Evolutionary conservation across 192 early-diverging fungal species (phyloP).

Genomic region (Rhizoclosmatium globosum): DNA sequence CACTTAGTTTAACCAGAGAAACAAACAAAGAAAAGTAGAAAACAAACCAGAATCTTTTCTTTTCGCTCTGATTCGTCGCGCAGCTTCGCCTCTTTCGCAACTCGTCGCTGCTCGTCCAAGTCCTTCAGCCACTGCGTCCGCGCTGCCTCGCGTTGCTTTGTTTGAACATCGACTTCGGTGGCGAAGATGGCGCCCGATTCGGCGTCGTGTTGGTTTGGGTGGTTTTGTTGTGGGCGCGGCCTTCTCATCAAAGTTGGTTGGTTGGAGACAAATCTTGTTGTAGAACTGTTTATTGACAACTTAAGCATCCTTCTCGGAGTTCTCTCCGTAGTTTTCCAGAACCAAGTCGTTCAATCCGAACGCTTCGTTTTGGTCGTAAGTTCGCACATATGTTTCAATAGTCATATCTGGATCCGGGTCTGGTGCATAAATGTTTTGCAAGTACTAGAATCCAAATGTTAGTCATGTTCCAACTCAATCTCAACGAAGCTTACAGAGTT

Average conservation of each 20-base stretch:
- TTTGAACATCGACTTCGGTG: neutral
- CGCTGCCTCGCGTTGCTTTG: neutral
- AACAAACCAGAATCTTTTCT: neutral
- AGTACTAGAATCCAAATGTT: conserved; percentile 23
- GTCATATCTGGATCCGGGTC: conserved; percentile 95
- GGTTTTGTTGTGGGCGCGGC: no score
- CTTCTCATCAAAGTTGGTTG: no score
- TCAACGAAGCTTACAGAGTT: conserved; percentile 63
- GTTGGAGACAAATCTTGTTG: no score
- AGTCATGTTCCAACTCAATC: conserved; percentile 6
- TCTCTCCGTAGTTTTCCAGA: conserved; percentile 70
- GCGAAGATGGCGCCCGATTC: neutral
- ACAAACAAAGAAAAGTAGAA: neutral
- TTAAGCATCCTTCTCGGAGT: neutral
- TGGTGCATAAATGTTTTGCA: conserved; percentile 90
- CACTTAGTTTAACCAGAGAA: neutral
- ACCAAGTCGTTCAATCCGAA: conserved; percentile 92
- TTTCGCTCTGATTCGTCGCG: neutral
- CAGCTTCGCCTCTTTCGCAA: neutral
- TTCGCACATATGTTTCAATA: conserved; percentile 78
- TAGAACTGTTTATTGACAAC: no score
- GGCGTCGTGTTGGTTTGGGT: no score
- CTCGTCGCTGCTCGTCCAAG: conserved; percentile 1
- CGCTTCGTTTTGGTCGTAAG: conserved; percentile 87
- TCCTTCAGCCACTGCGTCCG: conserved; percentile 8